Evolutionary conservation across 78 protist species (phyloP).

Genomic region (Bodo saltans): DNA sequence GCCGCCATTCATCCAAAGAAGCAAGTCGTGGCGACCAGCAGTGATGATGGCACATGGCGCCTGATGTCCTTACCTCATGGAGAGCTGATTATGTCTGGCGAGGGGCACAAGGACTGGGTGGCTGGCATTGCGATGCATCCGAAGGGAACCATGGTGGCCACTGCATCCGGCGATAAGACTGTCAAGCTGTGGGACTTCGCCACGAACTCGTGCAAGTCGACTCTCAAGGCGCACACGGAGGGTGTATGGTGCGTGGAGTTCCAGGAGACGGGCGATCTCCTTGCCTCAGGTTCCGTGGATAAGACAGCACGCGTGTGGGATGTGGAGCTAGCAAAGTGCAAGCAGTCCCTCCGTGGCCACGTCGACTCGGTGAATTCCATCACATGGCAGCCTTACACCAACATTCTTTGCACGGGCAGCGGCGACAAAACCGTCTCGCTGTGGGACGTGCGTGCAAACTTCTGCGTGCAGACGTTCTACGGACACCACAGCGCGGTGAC

Average conservation of each 20-base stretch:
- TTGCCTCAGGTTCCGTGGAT: slow-evolving; percentile 64
- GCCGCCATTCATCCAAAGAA: slow-evolving; percentile 67
- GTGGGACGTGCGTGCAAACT: slow-evolving; percentile 75
- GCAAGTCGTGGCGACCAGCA: slow-evolving; percentile 55
- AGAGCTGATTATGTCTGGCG: slow-evolving; percentile 63
- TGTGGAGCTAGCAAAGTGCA: slow-evolving; percentile 3
- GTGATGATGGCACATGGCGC: slow-evolving; percentile 79
- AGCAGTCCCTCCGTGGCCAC: slow-evolving; percentile 77
- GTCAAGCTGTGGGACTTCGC: slow-evolving; percentile 76
- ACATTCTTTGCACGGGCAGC: slow-evolving; percentile 60
- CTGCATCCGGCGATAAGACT: slow-evolving; percentile 71
- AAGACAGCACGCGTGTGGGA: slow-evolving; percentile 74
- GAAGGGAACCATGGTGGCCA: slow-evolving; percentile 54
- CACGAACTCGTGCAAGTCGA: slow-evolving; percentile 27
- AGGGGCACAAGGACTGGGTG: slow-evolving; percentile 78
- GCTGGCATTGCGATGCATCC: slow-evolving; percentile 43
- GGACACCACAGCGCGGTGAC: slow-evolving; percentile 69
- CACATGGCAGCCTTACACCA: slow-evolving; percentile 66
- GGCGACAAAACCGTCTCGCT: slow-evolving; percentile 81
- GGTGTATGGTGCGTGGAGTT: slow-evolving; percentile 67
- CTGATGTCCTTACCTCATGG: slow-evolving; percentile 62
- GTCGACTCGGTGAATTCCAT: slow-evolving; percentile 72
- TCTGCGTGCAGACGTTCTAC: slow-evolving; percentile 67
- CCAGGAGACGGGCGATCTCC: slow-evolving; percentile 72
- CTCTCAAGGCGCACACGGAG: slow-evolving; percentile 69